Evolutionary conservation across 1,139 yeast genomes (phyloP).

Genomic region (Lodderomyces metapsilosis): DNA sequence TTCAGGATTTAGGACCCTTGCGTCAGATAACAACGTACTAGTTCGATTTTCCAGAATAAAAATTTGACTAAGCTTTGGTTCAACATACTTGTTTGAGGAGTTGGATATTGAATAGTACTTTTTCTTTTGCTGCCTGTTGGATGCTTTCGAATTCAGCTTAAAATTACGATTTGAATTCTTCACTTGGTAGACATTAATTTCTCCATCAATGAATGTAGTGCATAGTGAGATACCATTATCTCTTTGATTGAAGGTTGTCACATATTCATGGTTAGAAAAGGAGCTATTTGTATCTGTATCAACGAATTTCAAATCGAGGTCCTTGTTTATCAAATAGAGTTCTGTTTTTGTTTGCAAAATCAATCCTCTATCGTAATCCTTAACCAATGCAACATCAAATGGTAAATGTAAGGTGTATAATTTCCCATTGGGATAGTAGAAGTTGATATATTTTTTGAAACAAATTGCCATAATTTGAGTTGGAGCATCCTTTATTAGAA

Average conservation of each 20-base stretch:
- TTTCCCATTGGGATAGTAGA: constrained; percentile 59
- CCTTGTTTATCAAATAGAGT: constrained; percentile 8
- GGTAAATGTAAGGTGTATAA: constrained; percentile 63
- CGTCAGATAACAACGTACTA: constrained; percentile 54
- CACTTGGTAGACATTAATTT: constrained; percentile 50
- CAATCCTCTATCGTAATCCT: constrained; percentile 65
- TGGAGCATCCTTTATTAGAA: constrained; percentile 17
- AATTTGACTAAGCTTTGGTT: constrained; percentile 13
- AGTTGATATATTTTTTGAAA: constrained; percentile 48
- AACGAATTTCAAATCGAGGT: constrained; percentile 5
- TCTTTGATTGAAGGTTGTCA: constrained; percentile 5
- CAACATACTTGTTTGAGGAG: constrained; percentile 1
- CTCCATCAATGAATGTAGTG: constrained; percentile 51
- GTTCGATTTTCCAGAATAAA: constrained; percentile 50
- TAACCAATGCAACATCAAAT: constrained; percentile 53
- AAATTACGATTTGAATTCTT: constrained; percentile 36
- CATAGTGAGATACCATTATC: constrained; percentile 36
- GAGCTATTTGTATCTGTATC: constrained; percentile 8
- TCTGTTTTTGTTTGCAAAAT: constrained; percentile 49
- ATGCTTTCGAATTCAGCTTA: constrained; percentile 8
- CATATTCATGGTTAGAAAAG: constrained; percentile 2
- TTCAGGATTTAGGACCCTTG: constrained; percentile 54
- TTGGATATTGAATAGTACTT: constrained; percentile 21
- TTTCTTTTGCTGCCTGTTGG: constrained; percentile 20
- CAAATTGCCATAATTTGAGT: constrained; percentile 42